These are phyloP conservation scores for Zarea fungicola DNA, from an alignment of 2,329 filamentous ascomycete genomes.

Conservation along the genomic window DNA sequence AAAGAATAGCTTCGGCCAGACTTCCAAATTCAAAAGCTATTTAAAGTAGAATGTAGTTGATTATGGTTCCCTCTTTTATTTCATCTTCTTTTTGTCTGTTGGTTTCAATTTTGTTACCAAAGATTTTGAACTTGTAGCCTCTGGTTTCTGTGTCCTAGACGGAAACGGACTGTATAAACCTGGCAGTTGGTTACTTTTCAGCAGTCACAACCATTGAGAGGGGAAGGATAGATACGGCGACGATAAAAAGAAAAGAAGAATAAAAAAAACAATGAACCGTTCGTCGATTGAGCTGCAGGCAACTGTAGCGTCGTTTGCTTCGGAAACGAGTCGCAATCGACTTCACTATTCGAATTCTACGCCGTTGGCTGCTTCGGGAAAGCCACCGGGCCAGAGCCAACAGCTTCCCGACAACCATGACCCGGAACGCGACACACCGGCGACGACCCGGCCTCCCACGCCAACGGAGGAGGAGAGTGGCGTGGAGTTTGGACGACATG, in stretches of 20 bases:
- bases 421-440: not conserved
- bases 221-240: not conserved
- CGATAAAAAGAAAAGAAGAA: not conserved
- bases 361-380: not conserved
- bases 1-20: too few species aligned
- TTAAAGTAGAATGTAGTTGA: too few species aligned
- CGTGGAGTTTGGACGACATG: slow-evolving; percentile 4
- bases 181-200: too few species aligned
- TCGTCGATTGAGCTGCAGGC: slow-evolving; percentile 7
- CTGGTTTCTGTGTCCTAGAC: too few species aligned
- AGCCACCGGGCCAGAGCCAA: not conserved
- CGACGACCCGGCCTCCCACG: not conserved
- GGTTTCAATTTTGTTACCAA: too few species aligned
- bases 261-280: slow-evolving; percentile 1
- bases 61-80: too few species aligned
- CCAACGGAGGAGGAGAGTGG: not conserved
- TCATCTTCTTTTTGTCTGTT: too few species aligned
- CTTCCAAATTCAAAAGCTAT: too few species aligned
- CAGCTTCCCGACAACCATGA: too few species aligned
- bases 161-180: too few species aligned
- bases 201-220: too few species aligned
- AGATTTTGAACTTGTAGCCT: too few species aligned
- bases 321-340: not conserved
- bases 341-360: not conserved
- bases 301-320: not conserved